A percentile compares a stretch with the other conserved stretches of the same genome.
These are phyloP conservation scores for Mycena citricolor DNA, from an alignment of 1,284 basidiomycete species.

Conservation along the genomic window DNA sequence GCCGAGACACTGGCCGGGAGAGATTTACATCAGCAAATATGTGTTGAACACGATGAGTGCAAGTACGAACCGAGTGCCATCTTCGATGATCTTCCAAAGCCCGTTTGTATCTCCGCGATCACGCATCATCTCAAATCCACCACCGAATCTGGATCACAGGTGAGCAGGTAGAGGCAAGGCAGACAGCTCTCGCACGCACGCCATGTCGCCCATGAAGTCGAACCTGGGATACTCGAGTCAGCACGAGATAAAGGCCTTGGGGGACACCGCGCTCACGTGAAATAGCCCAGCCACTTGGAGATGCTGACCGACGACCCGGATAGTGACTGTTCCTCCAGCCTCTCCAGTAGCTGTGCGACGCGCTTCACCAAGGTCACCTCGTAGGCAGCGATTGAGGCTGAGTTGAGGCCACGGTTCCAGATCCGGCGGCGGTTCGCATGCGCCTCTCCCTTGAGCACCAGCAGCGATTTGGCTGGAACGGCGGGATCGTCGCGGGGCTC, in stretches of 20 bases:
- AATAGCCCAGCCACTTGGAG: slow-evolving; percentile 48
- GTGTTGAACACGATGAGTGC: neutral
- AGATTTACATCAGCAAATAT: neutral
- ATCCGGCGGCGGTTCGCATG: slow-evolving; percentile 48
- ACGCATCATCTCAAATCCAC: slow-evolving; percentile 40
- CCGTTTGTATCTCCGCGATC: slow-evolving; percentile 39
- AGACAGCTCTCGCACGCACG: slow-evolving; percentile 38
- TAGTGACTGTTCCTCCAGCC: slow-evolving; percentile 34
- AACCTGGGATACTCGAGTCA: slow-evolving; percentile 37
- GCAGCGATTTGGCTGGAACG: slow-evolving; percentile 24
- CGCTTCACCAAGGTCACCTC: slow-evolving; percentile 42
- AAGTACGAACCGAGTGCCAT: slow-evolving; percentile 36
- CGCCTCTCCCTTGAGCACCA: slow-evolving; percentile 33
- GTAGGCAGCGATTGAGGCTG: slow-evolving; percentile 48
- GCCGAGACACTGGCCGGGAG: slow-evolving; percentile 32
- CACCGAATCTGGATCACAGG: slow-evolving; percentile 39
- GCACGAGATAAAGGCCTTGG: slow-evolving; percentile 2
- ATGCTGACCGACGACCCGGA: slow-evolving; percentile 39
- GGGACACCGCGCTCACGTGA: slow-evolving; percentile 42
- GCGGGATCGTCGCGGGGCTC: slow-evolving; percentile 19
- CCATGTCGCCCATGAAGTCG: slow-evolving; percentile 65
- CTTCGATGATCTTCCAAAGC: slow-evolving; percentile 37
- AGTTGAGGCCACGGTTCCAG: slow-evolving; percentile 53
- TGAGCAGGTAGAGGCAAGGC: neutral
- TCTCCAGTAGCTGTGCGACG: slow-evolving; percentile 38